Evolutionary conservation across 179 eudicot genomes (phyloP).

Genomic region (Amaranthus tricolor): DNA sequence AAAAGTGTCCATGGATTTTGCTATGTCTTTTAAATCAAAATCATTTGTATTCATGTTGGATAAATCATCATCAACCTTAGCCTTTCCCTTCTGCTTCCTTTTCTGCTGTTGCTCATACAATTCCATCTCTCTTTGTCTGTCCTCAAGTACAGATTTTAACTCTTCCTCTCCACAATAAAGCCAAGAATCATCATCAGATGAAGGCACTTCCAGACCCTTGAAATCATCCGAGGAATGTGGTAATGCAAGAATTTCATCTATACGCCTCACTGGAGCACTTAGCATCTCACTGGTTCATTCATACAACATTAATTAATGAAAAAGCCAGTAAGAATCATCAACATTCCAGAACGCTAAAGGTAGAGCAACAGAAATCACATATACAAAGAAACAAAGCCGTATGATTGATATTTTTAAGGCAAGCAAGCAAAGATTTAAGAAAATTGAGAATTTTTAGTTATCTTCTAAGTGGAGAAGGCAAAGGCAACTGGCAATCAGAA

Average conservation of each 20-base stretch:
- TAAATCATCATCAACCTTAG: conserved; percentile 43
- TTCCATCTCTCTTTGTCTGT: conserved; percentile 89
- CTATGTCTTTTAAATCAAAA: conserved; percentile 67
- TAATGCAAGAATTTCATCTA: conserved; percentile 78
- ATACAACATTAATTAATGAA: conserved; percentile 5
- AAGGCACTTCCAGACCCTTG: conserved; percentile 54
- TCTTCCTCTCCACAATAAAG: conserved; percentile 90
- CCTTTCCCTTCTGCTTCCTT: conserved; percentile 61
- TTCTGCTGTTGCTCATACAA: conserved; percentile 50
- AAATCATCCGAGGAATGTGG: conserved; percentile 64
- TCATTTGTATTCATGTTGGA: conserved; percentile 43
- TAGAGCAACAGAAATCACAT: not conserved
- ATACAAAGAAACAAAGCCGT: not conserved
- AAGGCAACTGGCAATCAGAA: not conserved
- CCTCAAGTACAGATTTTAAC: conserved; percentile 73
- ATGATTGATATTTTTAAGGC: not conserved
- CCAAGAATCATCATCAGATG: conserved; percentile 93
- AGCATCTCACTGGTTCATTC: conserved; percentile 57
- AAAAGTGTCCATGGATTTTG: conserved; percentile 80
- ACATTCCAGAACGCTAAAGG: not conserved
- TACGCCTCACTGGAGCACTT: conserved; percentile 70
- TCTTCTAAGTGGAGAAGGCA: not conserved
- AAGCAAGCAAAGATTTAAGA: not conserved
- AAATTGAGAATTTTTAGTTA: not conserved
- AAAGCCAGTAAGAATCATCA: not conserved